These are phyloP conservation scores for Shiraia bambusicola DNA, from an alignment of 2,329 filamentous ascomycete genomes.

Conservation along the genomic window DNA sequence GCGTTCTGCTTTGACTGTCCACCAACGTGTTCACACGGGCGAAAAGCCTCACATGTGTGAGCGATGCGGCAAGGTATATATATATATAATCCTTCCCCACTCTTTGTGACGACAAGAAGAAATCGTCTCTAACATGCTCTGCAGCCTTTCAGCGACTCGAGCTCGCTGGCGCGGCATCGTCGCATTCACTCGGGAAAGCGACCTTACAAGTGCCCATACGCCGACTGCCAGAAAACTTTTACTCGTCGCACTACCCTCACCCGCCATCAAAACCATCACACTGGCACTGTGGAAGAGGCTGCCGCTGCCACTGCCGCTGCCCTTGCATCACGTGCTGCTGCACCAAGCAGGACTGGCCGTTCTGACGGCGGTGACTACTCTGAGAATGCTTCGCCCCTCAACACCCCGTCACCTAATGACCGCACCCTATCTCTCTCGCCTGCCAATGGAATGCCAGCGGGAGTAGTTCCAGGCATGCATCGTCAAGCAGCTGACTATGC, in stretches of 20 bases:
- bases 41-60: conserved; percentile 99
- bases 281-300: conserved; percentile 90
- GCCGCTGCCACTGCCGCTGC: conserved; percentile 85
- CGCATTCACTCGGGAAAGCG: conserved; percentile 94
- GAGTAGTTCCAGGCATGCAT: conserved; percentile 65
- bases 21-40: conserved; percentile 92
- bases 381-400: conserved; percentile 70
- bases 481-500: conserved; percentile 68
- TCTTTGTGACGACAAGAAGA: neutral
- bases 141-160: conserved; percentile 94
- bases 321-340: conserved; percentile 61
- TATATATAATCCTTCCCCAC: conserved; percentile 29
- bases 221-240: conserved; percentile 97
- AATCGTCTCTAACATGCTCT: conserved; percentile 24
- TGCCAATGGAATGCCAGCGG: conserved; percentile 67
- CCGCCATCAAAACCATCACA: conserved; percentile 93
- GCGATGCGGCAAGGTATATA: conserved; percentile 93
- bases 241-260: conserved; percentile 93
- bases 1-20: conserved; percentile 90
- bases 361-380: conserved; percentile 73
- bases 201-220: conserved; percentile 96
- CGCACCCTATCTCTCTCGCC: conserved; percentile 79
- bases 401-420: conserved; percentile 82
- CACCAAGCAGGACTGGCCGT: conserved; percentile 54
- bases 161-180: conserved; percentile 87